Evolutionary conservation across 768 basidiomycete species (phyloP), one percentile per base, ranked within the genome.

Genomic region (Hydnomerulius pinastri): DNA sequence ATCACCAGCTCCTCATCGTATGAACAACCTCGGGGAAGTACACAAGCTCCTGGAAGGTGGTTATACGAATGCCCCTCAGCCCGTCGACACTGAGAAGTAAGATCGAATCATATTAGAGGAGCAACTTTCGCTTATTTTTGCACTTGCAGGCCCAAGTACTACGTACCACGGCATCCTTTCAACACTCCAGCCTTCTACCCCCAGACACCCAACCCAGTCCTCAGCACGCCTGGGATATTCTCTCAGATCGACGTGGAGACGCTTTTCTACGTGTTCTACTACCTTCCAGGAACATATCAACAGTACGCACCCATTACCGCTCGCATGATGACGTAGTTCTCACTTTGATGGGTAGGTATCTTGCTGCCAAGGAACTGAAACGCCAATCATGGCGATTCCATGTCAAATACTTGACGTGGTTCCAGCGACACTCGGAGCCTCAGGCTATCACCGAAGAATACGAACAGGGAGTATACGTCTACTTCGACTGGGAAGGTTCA

Each of bases 381-480:
- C 81, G 90, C 43, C 96, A 98, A 67, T 94, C 92, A 33, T 99
- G 97, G 97, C 85, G 97, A 42, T 99, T 98, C 78, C 97, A 99
- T 70, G 91, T 98, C 54, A 98, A 98, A 72, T 99, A 98, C 67
- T 75, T 99, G 53, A 99, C 97, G 25, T 99, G 97, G 95, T 99
- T 99, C 83, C 97, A 98, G 70, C 84, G 97, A 30, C 92, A 97
- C 63, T 94, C 92, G 20, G 95, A 98, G 64, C 97, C 97, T 8
- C 92, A 96, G 64, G 94, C 94, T 2, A 98, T 99, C 67, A 99
- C 97, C 45, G 96, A 98, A 61, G 96, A 98, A 68, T 99, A 98
- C 69, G 97, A 99, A 71, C 95, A 98, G 73, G 97, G 97, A 12
- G 93, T 97, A 12, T 99, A 99, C 70, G 90, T 97, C 28, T 99